Percentiles rank a stretch among this genome's conserved stretches.
These are phyloP conservation scores for Xylariaceae sp. DNA, from an alignment of 2,329 filamentous ascomycete species.

Conservation along the genomic window DNA sequence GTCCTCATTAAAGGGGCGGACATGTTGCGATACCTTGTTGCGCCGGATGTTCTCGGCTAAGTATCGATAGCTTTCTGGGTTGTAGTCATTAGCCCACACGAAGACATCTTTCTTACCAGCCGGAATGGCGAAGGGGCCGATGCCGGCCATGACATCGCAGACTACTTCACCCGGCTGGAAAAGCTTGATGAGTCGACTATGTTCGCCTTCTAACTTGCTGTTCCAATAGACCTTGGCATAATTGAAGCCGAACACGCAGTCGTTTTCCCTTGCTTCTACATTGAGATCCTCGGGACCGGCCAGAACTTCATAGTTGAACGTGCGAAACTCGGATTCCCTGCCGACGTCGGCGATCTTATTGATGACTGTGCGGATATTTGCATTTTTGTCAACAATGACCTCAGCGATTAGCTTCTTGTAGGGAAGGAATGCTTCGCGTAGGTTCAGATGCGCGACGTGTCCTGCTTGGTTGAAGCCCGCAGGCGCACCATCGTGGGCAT, in stretches of 20 bases:
- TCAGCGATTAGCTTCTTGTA: conserved; percentile 81
- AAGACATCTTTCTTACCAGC: conserved; percentile 87
- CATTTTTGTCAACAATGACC: conserved; percentile 87
- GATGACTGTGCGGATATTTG: conserved; percentile 78
- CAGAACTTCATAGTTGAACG: conserved; percentile 88
- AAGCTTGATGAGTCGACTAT: conserved; percentile 69
- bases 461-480: conserved; percentile 84
- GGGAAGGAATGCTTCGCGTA: conserved; percentile 75
- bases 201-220: conserved; percentile 82
- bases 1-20: conserved; percentile 76
- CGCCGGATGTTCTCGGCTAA: conserved; percentile 65
- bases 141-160: conserved; percentile 95
- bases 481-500: conserved; percentile 69
- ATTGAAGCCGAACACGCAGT: conserved; percentile 87
- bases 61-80: conserved; percentile 77
- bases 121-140: conserved; percentile 90
- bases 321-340: conserved; percentile 78
- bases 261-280: conserved; percentile 76
- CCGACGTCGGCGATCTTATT: conserved; percentile 93
- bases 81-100: conserved; percentile 96
- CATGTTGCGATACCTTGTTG: conserved; percentile 76
- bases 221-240: conserved; percentile 99
- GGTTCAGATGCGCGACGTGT: conserved; percentile 89
- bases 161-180: conserved; percentile 86
- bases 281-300: conserved; percentile 75